Evolutionary conservation across 2,329 filamentous ascomycete genomes (phyloP), one percentile per base, ranked within the genome.

Genomic region (Scopulariopsis brevicaulis): DNA sequence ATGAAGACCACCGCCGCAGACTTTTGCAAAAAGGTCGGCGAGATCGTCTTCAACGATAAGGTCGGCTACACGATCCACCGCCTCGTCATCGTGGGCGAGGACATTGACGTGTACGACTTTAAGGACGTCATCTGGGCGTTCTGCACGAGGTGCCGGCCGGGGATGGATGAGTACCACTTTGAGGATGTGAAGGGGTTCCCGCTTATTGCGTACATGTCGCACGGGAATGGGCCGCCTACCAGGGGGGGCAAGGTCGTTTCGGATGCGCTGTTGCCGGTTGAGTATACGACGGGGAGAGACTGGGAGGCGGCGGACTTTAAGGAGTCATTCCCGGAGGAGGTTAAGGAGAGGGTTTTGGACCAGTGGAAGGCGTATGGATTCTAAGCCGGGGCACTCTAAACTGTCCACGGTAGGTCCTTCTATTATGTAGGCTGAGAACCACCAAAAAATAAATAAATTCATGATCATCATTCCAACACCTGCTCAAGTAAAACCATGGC

Each of bases 61-160:
- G 67, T 67, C 12, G 71, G 72, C 7, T 70, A 69, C 50, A 68
- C 67, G 0, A 74, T 78, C 53, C 73, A 79, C 58, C 70, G 74
- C 0, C 58, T 79, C 7, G 60, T 78, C 0, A 62, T 80, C 0
- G 70, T 77, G 0, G 77, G 77, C 1, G 74, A 77, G 1, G 77
- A 80, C 56, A 74, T 80, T 56, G 75, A 80, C 54, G 66, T 75
- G 0, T 76, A 75, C 60, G 61, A 75, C 54, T 67, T 66, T 55
- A 73, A 73, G 53, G 74, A 79, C 35, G 72, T 80, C 7, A 73
- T 77, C 56, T 80, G 73, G 73, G 77, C 77, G 0, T 78, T 75
- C 59, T 68, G 65, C 15, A 79, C 77, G 0, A 68, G 76, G 0
- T 80, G 77, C 59, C 69, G 76, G 0, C 76, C 75, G 0, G 67